Conservation (phyloP, 768 basidiomycete species). For the Ramaria sp. region DNA sequence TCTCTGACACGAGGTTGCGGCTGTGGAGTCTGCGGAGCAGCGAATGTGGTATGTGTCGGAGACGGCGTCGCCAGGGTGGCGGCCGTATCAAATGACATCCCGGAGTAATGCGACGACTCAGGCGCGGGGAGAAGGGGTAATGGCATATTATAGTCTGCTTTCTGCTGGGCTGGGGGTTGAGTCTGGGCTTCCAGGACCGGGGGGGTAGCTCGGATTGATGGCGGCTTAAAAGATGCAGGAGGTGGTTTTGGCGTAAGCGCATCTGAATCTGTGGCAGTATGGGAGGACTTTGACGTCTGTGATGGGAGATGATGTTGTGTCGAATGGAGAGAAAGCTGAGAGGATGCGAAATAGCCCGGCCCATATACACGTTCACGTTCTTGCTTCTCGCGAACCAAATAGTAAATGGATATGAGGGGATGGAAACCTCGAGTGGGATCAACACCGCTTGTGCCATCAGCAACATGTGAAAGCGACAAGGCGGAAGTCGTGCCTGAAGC, state of each 20-base stretch:
- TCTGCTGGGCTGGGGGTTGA: constrained; percentile 20
- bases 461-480: constrained; percentile 21
- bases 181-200: background rate
- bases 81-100: constrained; percentile 62
- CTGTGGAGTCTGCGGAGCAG: constrained; percentile 22
- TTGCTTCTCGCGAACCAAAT: constrained; percentile 88
- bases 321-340: constrained; percentile 57
- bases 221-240: constrained; percentile 1
- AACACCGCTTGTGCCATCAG: constrained; percentile 34
- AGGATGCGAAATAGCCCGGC: constrained; percentile 86
- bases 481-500: constrained; percentile 7
- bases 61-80: constrained; percentile 37
- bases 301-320: background rate
- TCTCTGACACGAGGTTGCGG: constrained; percentile 49
- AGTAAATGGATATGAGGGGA: constrained; percentile 93
- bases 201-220: constrained; percentile 8
- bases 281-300: background rate
- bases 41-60: constrained; percentile 50
- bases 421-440: constrained; percentile 94
- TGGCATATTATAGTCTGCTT: constrained; percentile 74
- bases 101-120: constrained; percentile 71
- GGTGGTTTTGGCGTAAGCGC: constrained; percentile 6
- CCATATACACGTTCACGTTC: constrained; percentile 93
- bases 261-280: constrained; percentile 4
- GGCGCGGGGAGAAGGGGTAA: constrained; percentile 75